Evolutionary conservation across 495 filamentous ascomycete species (phyloP).

Genomic region (Sporormia fimetaria): DNA sequence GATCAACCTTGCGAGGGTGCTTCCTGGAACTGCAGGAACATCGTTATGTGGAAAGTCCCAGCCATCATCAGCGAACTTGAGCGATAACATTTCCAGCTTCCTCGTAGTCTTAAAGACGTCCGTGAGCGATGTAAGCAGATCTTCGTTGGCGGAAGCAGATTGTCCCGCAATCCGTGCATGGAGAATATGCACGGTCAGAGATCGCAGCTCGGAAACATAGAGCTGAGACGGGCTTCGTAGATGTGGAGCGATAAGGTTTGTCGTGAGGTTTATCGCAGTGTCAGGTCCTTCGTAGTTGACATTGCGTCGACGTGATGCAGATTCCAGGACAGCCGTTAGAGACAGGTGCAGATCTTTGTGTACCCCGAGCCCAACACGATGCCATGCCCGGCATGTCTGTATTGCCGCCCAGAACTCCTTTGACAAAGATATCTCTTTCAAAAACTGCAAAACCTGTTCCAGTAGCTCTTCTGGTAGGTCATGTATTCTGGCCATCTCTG

Average conservation of each 20-base stretch:
- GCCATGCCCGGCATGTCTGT: constrained; percentile 7
- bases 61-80: constrained; percentile 7
- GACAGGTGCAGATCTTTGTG: constrained; percentile 3
- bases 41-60: constrained; percentile 12
- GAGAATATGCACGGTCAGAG: constrained; percentile 7
- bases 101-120: neutral
- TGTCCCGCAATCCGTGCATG: constrained; percentile 4
- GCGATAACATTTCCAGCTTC: constrained; percentile 8
- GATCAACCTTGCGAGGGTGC: constrained; percentile 6
- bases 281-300: neutral
- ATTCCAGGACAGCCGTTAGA: constrained; percentile 7
- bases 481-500: neutral
- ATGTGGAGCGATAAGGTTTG: neutral
- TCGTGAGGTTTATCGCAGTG: neutral
- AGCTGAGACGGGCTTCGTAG: constrained; percentile 1
- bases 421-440: neutral
- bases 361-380: constrained; percentile 4
- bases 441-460: constrained; percentile 1
- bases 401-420: constrained; percentile 5
- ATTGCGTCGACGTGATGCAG: neutral
- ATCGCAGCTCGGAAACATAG: constrained; percentile 5
- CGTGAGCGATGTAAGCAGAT: constrained; percentile 2
- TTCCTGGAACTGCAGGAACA: constrained; percentile 9
- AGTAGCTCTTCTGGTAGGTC: constrained; percentile 12
- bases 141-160: neutral